Evolutionary conservation across 1,284 basidiomycete genomes (phyloP), one percentile per base, ranked within the genome.

Genomic region (Ganoderma sinense): DNA sequence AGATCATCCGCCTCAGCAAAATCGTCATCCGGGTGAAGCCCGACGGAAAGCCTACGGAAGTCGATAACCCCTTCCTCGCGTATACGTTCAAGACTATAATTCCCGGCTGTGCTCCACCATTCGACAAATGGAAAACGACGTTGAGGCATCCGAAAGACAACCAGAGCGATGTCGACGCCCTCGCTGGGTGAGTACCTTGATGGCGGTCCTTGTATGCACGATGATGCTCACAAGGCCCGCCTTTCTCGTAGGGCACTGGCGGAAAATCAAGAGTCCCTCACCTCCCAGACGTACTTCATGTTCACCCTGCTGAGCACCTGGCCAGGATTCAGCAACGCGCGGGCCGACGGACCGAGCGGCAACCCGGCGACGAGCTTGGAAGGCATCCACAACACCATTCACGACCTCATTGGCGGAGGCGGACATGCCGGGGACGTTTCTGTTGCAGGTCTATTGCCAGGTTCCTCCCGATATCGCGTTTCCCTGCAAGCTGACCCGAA

Each of bases 351-450:
- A 40, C 20, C 10, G 3, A 20, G 33, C 1, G 23, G 39, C n/a
- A 60, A 11, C 33, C 41, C 65, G 6, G 53, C 23, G n/a, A 56
- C 43, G 40, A 71, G 70, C 39, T 31, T 71, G 14, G 70, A 71
- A 29, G 40, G 64, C 31, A 48, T 68, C 29, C 70, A 71, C 53
- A 61, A 68, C 41, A 60, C 23, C 43, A 60, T 71, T 13, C 66
- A 67, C 56, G 43, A 58, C 16, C 13, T 43, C 11, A 40, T 23
- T 45, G 61, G 60, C 20, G 43, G 59, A 1, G 63, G 51, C 4
- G 70, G 70, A 2, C 70, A 71, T 33, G 63, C 68, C 64, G 36
- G 59, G 11, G 43, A 41, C 11, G 39, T 64, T 11, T 39, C 39
- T 20, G 40, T 56, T 40, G 70, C 70, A 43, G 69, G 69, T 70